A percentile compares a stretch with the other conserved stretches of the same genome.
Conservation (phyloP, 768 basidiomycete genomes). For the Termitomyces sp. region DNA sequence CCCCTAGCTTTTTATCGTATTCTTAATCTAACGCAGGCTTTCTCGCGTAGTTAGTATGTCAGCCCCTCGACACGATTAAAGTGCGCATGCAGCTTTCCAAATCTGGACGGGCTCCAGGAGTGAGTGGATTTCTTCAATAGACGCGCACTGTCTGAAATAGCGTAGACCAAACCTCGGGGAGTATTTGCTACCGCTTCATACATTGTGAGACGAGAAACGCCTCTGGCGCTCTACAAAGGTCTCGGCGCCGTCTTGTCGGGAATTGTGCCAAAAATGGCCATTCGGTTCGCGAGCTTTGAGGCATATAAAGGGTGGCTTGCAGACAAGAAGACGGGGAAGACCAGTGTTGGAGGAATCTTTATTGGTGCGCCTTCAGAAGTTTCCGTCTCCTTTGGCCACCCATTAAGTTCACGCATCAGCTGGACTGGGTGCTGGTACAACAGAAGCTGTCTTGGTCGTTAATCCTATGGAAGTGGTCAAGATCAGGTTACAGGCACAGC, state of each 20-base stretch:
- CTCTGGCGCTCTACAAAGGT: slow-evolving; percentile 95
- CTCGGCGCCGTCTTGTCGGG: slow-evolving; percentile 94
- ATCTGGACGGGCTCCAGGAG: slow-evolving; percentile 75
- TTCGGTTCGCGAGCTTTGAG: slow-evolving; percentile 97
- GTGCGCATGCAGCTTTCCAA: slow-evolving; percentile 98
- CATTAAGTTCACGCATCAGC: slow-evolving; percentile 38
- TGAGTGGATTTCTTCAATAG: slow-evolving; percentile 36
- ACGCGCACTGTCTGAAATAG: neutral
- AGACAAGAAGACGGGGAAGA: slow-evolving; percentile 71
- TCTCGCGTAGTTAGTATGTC: slow-evolving; percentile 60
- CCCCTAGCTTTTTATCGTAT: neutral
- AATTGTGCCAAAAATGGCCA: slow-evolving; percentile 99
- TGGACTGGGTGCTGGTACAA: slow-evolving; percentile 91
- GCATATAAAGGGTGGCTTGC: slow-evolving; percentile 83
- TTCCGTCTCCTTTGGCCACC: neutral
- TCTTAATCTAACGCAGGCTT: neutral
- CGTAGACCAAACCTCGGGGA: slow-evolving; percentile 84
- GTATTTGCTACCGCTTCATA: slow-evolving; percentile 87
- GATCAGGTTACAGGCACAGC: slow-evolving; percentile 95
- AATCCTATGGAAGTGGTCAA: slow-evolving; percentile 99
- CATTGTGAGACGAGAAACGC: slow-evolving; percentile 89
- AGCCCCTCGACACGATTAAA: slow-evolving; percentile 98
- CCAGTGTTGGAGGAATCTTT: slow-evolving; percentile 77
- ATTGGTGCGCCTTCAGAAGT: slow-evolving; percentile 50
- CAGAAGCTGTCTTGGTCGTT: slow-evolving; percentile 91